Conservation (phyloP, 306 rosid species). For the Malus fusca region DNA sequence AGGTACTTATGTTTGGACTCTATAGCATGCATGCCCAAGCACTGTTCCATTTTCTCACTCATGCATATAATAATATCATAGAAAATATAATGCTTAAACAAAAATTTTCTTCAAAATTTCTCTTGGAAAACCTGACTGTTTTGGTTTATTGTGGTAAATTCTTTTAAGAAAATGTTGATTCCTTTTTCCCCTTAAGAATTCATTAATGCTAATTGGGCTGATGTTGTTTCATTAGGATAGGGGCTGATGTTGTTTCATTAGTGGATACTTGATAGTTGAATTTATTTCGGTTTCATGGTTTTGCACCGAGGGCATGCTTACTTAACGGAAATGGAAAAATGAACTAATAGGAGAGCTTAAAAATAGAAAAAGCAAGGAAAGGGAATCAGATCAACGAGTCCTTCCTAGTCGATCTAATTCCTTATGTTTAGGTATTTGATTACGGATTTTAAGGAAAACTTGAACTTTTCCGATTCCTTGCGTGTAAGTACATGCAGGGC, state of each 20-base stretch:
- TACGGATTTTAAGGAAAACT: background rate
- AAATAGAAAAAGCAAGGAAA: background rate
- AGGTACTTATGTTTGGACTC: constrained; percentile 34
- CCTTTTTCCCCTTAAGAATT: background rate
- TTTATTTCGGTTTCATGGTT: background rate
- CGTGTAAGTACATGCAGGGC: background rate
- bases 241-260: background rate
- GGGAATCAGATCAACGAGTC: background rate
- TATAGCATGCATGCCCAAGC: background rate
- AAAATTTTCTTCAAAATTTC: background rate
- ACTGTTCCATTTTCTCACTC: background rate
- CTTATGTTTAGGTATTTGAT: background rate
- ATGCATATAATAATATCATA: background rate
- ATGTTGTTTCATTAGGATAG: no score
- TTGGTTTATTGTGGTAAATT: background rate
- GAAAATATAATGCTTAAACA: background rate
- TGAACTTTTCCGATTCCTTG: background rate
- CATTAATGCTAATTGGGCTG: background rate
- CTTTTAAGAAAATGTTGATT: background rate
- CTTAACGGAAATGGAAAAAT: background rate
- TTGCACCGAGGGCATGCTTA: background rate
- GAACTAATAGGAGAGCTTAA: background rate
- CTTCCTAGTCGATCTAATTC: background rate
- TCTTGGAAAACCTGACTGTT: background rate
- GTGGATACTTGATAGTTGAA: background rate